Evolutionary conservation across 1,284 basidiomycete genomes (phyloP), one percentile per base, ranked within the genome.

Genomic region (Coniferiporia sulphurascens): DNA sequence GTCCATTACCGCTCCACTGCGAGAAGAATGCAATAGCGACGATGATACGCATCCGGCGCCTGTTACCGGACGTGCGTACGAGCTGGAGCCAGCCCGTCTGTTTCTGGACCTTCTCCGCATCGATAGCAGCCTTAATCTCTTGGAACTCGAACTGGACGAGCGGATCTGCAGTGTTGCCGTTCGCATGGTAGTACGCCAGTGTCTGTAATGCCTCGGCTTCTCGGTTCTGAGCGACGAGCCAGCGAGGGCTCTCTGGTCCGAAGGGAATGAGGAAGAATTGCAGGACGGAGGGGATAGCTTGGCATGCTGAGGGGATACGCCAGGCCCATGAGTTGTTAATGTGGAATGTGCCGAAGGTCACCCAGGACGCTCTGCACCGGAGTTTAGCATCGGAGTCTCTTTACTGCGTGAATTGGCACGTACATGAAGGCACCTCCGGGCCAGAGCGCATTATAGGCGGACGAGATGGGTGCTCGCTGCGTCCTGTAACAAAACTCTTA

Each of bases 361-460:
- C 64, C 71, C 72, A 73, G 0, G 70, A 66, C 2, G 68, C 67
- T 13, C 62, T 64, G 52, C 36, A 34, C 56, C 21, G 46, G 70
- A 63, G 63, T 69, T 65, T 74, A 74, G 67, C 66, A 10, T 46
- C 41, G 51, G 49, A 56, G 52, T 52, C 38, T 57, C 52, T 27
- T 46, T 38, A 8, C 17, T 44, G 62, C 10, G 38, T 7, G 46
- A 53, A 15, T 36, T n/a, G 21, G 21, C 34, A 61, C 51, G 10
- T 17, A 46, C 59, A 65, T 48, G 43, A 59, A 19, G 32, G 38
- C 44, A 21, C 50, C 58, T 58, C 19, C 44, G 63, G 72, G 80
- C 81, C 80, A 82, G 44, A 82, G 73, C 1, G 78, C 75, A 71
- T 83, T 83, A 69, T 83, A 83, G 60, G 79, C 71, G 1, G 81